Conservation (phyloP, 495 filamentous ascomycete species). For the Xylaria sp. region DNA sequence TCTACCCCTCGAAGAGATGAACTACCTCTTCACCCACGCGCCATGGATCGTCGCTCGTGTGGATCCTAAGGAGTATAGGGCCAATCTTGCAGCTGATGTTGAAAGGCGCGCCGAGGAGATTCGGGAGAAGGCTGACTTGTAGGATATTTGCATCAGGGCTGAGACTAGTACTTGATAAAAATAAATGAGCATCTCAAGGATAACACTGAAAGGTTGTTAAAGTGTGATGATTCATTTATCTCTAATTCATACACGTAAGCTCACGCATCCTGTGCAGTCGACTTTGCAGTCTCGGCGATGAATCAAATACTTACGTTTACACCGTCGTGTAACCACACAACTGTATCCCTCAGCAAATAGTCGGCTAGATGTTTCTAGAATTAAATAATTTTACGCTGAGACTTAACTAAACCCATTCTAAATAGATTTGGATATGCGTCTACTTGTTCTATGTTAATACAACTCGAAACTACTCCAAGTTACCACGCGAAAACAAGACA, state of each 20-base stretch:
- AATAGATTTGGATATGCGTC: too few species aligned
- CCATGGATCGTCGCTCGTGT: slow-evolving; percentile 67
- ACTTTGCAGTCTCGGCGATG: too few species aligned
- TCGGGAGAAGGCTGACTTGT: slow-evolving; percentile 31
- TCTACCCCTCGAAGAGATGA: slow-evolving; percentile 74
- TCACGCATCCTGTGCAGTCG: too few species aligned
- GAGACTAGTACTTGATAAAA: background rate
- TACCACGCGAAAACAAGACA: too few species aligned
- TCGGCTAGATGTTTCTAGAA: too few species aligned
- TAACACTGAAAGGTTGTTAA: background rate
- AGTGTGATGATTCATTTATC: background rate
- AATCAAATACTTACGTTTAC: too few species aligned
- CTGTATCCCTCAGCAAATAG: too few species aligned
- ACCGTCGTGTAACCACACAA: too few species aligned
- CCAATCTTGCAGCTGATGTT: slow-evolving; percentile 25
- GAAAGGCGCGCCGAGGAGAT: slow-evolving; percentile 25
- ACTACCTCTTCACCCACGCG: slow-evolving; percentile 70
- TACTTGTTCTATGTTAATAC: too few species aligned
- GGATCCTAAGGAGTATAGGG: slow-evolving; percentile 14
- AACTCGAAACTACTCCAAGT: too few species aligned
- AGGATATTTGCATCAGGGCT: background rate
- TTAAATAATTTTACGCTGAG: too few species aligned
- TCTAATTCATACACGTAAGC: background rate
- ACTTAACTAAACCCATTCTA: too few species aligned
- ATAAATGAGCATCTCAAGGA: background rate